Conservation (phyloP, 192 early-diverging fungal species). For the Backusella australiensis region DNA sequence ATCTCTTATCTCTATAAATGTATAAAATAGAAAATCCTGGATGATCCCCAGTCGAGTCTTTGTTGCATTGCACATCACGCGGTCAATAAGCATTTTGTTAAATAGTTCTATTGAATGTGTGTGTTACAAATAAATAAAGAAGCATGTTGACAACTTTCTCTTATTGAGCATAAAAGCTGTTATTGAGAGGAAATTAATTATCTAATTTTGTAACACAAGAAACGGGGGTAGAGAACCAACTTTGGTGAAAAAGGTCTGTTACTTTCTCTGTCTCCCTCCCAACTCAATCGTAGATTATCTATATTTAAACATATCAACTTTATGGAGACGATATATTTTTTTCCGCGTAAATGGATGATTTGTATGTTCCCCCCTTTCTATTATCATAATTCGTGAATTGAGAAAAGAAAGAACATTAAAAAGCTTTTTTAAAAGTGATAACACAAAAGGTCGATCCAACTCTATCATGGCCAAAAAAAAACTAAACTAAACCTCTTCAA, state of each 20-base stretch:
- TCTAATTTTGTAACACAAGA: no score
- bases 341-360: not conserved
- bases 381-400: not conserved
- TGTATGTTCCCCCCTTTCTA: not conserved
- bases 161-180: not conserved
- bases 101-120: not conserved
- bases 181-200: no score
- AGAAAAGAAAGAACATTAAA: not conserved
- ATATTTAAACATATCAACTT: not conserved
- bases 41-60: not conserved
- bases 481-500: no score
- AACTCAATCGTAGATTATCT: not conserved
- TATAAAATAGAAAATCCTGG: not conserved
- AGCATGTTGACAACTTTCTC: not conserved
- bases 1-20: not conserved
- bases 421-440: not conserved
- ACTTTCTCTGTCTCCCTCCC: not conserved
- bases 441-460: not conserved
- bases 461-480: no score
- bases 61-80: conserved; percentile 1
- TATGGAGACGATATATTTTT: not conserved
- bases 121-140: not conserved
- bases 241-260: not conserved
- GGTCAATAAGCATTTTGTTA: conserved; percentile 2
- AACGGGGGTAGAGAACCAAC: not conserved